Base-by-base conservation (phyloP, 2,329 filamentous ascomycete genomes). In the Ambrosiella xylebori region DNA sequence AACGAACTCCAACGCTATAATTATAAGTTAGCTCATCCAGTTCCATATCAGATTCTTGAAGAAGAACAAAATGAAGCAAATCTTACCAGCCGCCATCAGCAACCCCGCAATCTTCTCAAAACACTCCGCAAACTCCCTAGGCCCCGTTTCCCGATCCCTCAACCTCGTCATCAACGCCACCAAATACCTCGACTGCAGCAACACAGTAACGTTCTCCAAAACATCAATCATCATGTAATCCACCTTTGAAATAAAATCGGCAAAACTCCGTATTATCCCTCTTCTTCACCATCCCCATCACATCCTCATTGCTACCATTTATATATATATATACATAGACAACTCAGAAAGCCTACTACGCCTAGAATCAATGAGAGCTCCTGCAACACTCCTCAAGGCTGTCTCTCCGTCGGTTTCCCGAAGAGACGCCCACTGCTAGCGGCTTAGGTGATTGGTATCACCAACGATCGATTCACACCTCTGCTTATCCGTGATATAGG, bases 101-200 rank as follows among this genome's bases (percentile, higher is more conserved):
- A 59, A 61, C 9, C 45, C 40, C 15, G 55, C 57, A 27, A 63
- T 55, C 17, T 56, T 54, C 11, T 60, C 57, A 53, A 63, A 61
- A 37, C 54, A 44, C 8, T 50, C 61, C 3, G 52, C 41, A 47
- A 63, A 63, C 5, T 39, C 38, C n/a, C 52, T 8, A n/a, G 56
- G 58, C 27, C 51, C 51, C 8, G 61, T 63, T 11, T 61, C 44
- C 6, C 54, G 15, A 52, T 60, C 51, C 3, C 62, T 59, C 11
- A 63, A 17, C 13, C 54, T 59, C 1, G 62, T 63, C 62, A 63
- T 63, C 7, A 62, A 55, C 1, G 57, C 58, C 15, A 60, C 27
- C 1, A 63, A 53, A 35, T 63, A 62, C 11, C 41, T 57, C 15
- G 54, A 57, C 50, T 63, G 60, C 7, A 61, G 60, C 11, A 63